Base-by-base conservation (phyloP, 2,329 filamentous ascomycete genomes). In the Penicillium sp. region DNA sequence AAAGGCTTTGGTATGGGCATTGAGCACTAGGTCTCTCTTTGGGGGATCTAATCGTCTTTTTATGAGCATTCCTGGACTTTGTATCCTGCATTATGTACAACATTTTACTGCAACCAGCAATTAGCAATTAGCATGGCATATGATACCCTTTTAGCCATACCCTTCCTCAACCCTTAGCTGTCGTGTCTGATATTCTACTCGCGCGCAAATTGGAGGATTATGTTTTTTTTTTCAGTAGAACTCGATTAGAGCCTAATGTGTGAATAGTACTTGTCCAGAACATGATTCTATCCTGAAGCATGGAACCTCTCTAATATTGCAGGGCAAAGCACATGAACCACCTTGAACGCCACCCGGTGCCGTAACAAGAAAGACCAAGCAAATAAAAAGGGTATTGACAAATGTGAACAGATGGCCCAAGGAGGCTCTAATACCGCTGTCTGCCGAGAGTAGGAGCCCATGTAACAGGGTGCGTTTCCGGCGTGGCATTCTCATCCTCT, bases 401-500 rank as follows among this genome's bases (percentile, higher is more conserved):
- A 69, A 58, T 59, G 51, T 62, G 62, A 65, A 67, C 57, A 62
- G 59, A 58, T 26, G 13, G 22, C 40, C 14, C 11, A n/a, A 55
- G 49, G 2, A 52, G 43, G 46, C 45, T 65, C 71, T 83, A 92
- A 73, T 85, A 95, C 76, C 93, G 95, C 75, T 90, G 86, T 71
- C 90, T 84, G 16, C 88, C 88, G 58, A 96, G 76, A 1, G 87
- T 91, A 25, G 93, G 93, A 72, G 91, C 92, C 95, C 95, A 99
- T 48, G 96, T 89, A 46, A 99, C 78, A 2, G 95, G 95, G 78
- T 98, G 93, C 1, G 90, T 91, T 76, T 98, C 92, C 40, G 90
- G 90, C 0, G 94, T 97, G 19, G 95, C 95, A 56, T 89, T 86
- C 51, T 96, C 92, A 75, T 99, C 95, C 68, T 89, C 90, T 77